Conservation (phyloP, 495 filamentous ascomycete genomes). For the Penicillium salamii region DNA sequence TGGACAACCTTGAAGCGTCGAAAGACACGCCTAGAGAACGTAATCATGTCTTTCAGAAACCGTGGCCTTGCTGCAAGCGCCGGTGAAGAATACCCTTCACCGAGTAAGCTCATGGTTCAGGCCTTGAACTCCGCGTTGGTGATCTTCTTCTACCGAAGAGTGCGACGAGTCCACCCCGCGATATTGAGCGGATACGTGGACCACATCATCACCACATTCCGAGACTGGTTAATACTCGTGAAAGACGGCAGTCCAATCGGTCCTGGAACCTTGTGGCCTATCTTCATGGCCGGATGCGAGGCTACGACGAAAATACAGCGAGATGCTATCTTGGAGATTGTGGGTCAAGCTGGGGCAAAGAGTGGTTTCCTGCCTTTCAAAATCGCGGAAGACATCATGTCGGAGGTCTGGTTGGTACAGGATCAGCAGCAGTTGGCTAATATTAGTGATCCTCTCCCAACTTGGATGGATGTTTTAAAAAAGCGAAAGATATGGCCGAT, state of each 20-base stretch:
- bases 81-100: neutral
- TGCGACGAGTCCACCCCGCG: conserved; percentile 21
- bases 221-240: conserved; percentile 8
- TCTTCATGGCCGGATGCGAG: conserved; percentile 29
- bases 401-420: conserved; percentile 18
- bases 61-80: neutral
- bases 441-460: conserved; percentile 15
- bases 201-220: conserved; percentile 15
- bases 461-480: conserved; percentile 21
- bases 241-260: conserved; percentile 2
- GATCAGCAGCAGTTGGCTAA: conserved; percentile 13
- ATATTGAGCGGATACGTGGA: conserved; percentile 21
- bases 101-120: conserved; percentile 12
- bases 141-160: conserved; percentile 30
- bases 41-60: conserved; percentile 18
- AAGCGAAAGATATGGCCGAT: conserved; percentile 20
- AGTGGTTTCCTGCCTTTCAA: conserved; percentile 12
- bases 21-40: conserved; percentile 21
- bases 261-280: conserved; percentile 24
- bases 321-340: conserved; percentile 10
- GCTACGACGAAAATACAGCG: conserved; percentile 4
- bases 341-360: conserved; percentile 12
- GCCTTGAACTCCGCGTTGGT: conserved; percentile 23
- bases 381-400: conserved; percentile 15
- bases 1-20: conserved; percentile 21